Percentiles rank a stretch among this genome's conserved stretches.
phyloP scores from a whole-genome alignment of 805 yeast genomes.

The Candida montana region DNA sequence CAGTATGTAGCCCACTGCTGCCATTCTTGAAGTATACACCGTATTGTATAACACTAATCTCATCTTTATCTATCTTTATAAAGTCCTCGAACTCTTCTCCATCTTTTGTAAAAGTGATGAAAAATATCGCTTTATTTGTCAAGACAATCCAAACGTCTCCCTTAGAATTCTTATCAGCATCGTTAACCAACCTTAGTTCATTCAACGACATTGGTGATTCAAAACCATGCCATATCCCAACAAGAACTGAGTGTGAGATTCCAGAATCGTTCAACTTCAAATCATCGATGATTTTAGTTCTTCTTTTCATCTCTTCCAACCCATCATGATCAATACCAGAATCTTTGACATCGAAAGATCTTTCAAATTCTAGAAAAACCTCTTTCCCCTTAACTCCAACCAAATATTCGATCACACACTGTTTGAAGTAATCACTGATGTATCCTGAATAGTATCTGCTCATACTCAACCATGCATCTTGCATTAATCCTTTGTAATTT shows the following conservation, averaged over 20 bases:
- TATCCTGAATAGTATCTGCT: conserved; percentile 39
- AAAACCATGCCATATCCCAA: conserved; percentile 24
- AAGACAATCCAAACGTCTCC: conserved; percentile 16
- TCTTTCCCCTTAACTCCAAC: conserved; percentile 32
- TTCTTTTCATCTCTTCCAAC: conserved; percentile 23
- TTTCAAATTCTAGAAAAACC: conserved; percentile 38
- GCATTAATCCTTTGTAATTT: conserved; percentile 36
- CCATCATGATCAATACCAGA: conserved; percentile 13
- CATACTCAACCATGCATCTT: conserved; percentile 38
- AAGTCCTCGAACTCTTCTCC: conserved; percentile 10
- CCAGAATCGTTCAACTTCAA: conserved; percentile 12
- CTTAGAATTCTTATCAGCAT: neutral
- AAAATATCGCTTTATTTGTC: conserved; percentile 17
- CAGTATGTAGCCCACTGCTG: conserved; percentile 10
- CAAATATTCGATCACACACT: conserved; percentile 37
- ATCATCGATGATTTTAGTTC: conserved; percentile 14
- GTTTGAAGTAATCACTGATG: conserved; percentile 39
- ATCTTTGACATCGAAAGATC: conserved; percentile 26
- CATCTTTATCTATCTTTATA: conserved; percentile 16
- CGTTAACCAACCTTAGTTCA: conserved; percentile 10
- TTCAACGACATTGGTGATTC: conserved; percentile 21
- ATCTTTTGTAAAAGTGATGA: conserved; percentile 22
- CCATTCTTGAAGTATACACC: conserved; percentile 25
- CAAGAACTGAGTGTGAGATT: conserved; percentile 19
- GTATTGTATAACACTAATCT: conserved; percentile 23